Base-by-base conservation (phyloP, 2,329 filamentous ascomycete genomes). In the Beauveria rudraprayagi region DNA sequence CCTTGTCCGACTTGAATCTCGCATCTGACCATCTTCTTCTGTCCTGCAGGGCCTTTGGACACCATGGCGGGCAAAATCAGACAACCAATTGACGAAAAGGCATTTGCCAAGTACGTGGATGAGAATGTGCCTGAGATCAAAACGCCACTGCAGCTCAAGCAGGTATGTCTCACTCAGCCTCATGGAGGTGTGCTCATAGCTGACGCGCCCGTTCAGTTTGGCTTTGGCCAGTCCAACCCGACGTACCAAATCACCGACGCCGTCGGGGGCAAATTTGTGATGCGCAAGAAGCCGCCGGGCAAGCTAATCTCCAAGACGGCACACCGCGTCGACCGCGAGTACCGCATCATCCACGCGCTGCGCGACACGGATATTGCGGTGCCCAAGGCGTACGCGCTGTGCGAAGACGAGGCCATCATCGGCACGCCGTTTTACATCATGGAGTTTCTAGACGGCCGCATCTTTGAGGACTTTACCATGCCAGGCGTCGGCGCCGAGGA, bases 261-360 rank as follows among this genome's bases (percentile, higher is more conserved):
- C 66, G 80, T 86, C 71, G 85, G 86, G 56, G 74, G 79, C 67
- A 86, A 87, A 71, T 96, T 88, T 76, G 94, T 99, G 40, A 83
- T 97, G 79, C 91, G 94, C 73, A 97, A 99, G 83, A 97, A 97
- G 78, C 94, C 94, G 1, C 93, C 94, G n/a, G 94, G 94, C 65
- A 86, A 88, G 77, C 87, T 99, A 44, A 82, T 97, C 55, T 96
- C 91, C 68, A 91, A 92, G 77, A 93, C 93, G 2, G 94, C 94
- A 10, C 94, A 99, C 78, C 90, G 93, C 73, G 93, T 99, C 70
- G 94, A 99, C 77, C 89, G 94, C 68, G 94, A 99, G 76, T 94
- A 94, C 77, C 87, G 88, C 69, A 89, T 97, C 70, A 89, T 97
- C 70, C 85, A 90, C 71, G 92, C 93, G 3, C 82, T 97, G 37